Evolutionary conservation across 139 green algal species (phyloP).

Genomic region (Monoraphidium neglectum): DNA sequence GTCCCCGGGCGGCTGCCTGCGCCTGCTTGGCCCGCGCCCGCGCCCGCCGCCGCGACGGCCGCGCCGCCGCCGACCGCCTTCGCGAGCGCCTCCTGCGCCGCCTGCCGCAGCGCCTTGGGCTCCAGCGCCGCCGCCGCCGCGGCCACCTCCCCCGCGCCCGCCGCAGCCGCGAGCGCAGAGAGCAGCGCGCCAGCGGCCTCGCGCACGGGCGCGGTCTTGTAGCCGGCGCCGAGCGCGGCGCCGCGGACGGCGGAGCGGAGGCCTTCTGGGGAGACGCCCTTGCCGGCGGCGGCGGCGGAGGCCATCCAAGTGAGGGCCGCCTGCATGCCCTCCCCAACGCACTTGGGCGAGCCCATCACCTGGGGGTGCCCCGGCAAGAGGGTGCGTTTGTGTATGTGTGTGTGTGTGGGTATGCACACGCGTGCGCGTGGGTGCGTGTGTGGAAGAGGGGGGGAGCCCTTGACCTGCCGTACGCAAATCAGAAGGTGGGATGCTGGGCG

Average conservation of each 20-base stretch:
- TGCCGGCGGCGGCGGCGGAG: neutral
- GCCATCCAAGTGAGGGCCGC: conserved; percentile 25
- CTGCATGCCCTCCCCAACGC: conserved; percentile 72
- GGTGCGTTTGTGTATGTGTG: too few relatives aligned
- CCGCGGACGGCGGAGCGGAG: conserved; percentile 35
- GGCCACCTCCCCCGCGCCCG: conserved; percentile 28
- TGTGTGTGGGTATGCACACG: too few relatives aligned
- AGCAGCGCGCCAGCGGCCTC: conserved; percentile 66
- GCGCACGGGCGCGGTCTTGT: conserved; percentile 80
- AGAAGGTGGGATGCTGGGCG: too few relatives aligned
- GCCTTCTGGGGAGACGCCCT: conserved; percentile 13
- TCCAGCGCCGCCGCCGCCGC: conserved; percentile 1
- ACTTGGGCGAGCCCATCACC: conserved; percentile 66
- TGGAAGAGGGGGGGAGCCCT: too few relatives aligned
- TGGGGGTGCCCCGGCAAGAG: conserved; percentile 67
- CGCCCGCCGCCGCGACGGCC: neutral
- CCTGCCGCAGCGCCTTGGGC: conserved; percentile 24
- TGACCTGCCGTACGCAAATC: too few relatives aligned
- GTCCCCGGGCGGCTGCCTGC: neutral
- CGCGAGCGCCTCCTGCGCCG: conserved; percentile 38
- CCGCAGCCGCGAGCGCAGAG: conserved; percentile 43
- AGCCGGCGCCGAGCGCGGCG: conserved; percentile 44
- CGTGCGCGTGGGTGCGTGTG: too few relatives aligned
- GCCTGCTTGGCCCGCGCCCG: neutral
- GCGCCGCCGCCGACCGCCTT: conserved; percentile 36